Evolutionary conservation across 306 rosid species (phyloP), one percentile per base, ranked within the genome.

Genomic region (Quillaja saponaria): DNA sequence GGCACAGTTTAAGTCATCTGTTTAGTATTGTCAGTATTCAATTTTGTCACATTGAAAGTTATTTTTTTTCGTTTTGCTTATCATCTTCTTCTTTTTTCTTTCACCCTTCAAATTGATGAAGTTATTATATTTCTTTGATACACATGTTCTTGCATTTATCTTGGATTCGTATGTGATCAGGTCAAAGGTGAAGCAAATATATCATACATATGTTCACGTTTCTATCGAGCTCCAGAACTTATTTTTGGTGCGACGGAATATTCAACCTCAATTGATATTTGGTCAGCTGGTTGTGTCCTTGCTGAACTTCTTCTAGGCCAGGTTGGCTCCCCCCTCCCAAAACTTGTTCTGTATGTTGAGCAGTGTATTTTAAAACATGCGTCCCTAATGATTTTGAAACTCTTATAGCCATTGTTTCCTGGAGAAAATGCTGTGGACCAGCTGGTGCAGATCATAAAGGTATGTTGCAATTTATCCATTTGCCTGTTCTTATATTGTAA

Each of bases 201-300:
- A 67, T 79, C 98, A 0, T 91, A 91, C 76, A 91, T 91, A 80
- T 91, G 98, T 75, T 86, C 98, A 52, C 92, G 98, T 14, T 88
- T 88, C 66, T 88, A 91, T 81, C 96, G 98, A 17, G 98, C 96
- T 63, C 98, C 98, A n/a, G 98, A 91, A 67, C 85, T 91, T 62
- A 91, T 91, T 75, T 91, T 91, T 74, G 98, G 98, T 71, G 96
- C 98, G 11, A 86, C 92, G 13, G 98, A 88, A 69, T 91, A 88
- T 65, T 81, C 96, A 69, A 77, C 95, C 51, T 86, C 95, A 41
- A 79, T 91, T 21, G 98, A 91, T 68, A 86, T 91, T 47, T 88
- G 98, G 98, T 91, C 98, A 57, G 96, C 98, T 84, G 98, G 98
- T 69, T 91, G 98, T 79, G 98, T 86, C 55, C 96, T 91, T 59